phyloP scores from a whole-genome alignment of 192 early-diverging fungal genomes.

The Mortierella alpina region DNA sequence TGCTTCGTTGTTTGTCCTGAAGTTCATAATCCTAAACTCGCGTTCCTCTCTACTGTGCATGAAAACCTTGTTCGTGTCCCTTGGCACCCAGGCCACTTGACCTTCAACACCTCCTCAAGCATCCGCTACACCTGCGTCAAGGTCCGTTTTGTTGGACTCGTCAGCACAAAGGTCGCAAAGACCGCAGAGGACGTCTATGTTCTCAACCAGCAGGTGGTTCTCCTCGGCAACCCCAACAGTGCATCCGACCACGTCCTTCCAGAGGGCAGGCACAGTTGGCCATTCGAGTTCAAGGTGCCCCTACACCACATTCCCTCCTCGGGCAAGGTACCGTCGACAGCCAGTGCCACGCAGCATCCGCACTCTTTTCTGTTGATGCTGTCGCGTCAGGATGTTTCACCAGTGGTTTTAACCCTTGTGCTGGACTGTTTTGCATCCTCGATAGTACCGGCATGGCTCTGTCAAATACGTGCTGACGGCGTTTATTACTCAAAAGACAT shows the following conservation, averaged over 20 bases:
- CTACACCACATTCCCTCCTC: slow-evolving; percentile 26
- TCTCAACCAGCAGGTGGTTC: slow-evolving; percentile 34
- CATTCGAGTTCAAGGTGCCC: slow-evolving; percentile 29
- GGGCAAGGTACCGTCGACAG: slow-evolving; percentile 35
- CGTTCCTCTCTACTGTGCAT: too few species aligned
- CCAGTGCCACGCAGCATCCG: too few species aligned
- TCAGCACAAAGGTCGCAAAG: slow-evolving; percentile 37
- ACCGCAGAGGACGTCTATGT: slow-evolving; percentile 25
- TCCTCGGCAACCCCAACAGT: slow-evolving; percentile 39
- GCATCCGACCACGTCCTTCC: slow-evolving; percentile 11
- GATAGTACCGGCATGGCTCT: slow-evolving; percentile 40
- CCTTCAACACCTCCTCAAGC: slow-evolving; percentile 11
- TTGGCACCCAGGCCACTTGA: slow-evolving; percentile 18
- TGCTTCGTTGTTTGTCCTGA: too few species aligned
- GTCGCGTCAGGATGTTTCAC: too few species aligned
- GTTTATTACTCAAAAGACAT: not conserved
- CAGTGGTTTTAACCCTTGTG: too few species aligned
- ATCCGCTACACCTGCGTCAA: slow-evolving; percentile 36
- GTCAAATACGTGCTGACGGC: slow-evolving; percentile 37
- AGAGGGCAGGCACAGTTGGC: slow-evolving; percentile 29
- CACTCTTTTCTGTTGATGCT: too few species aligned
- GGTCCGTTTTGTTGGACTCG: slow-evolving; percentile 23
- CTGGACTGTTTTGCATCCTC: not conserved
- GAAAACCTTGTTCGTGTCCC: not conserved
- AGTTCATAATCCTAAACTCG: too few species aligned